Evolutionary conservation across 2,329 filamentous ascomycete species (phyloP).

Genomic region (Alternaria solani): DNA sequence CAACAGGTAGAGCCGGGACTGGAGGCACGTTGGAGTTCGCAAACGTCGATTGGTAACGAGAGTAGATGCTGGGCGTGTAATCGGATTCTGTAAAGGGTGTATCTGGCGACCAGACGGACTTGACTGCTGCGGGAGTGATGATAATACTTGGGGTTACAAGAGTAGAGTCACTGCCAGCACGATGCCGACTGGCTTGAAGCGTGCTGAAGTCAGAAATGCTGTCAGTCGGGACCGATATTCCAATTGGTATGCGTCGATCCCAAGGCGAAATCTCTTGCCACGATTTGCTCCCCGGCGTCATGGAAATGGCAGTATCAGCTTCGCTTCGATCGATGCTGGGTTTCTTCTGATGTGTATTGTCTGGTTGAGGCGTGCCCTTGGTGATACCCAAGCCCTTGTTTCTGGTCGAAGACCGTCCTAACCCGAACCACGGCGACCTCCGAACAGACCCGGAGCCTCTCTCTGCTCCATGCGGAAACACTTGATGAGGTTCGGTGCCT

Average conservation of each 20-base stretch:
- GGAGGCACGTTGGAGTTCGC: constrained; percentile 61
- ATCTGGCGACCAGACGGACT: constrained; percentile 66
- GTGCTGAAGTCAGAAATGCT: constrained; percentile 53
- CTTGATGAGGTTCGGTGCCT: constrained; percentile 57
- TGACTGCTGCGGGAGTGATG: constrained; percentile 61
- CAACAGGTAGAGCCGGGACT: constrained; percentile 45
- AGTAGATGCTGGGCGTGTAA: constrained; percentile 68
- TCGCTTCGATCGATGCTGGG: constrained; percentile 31
- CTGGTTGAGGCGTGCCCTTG: constrained; percentile 46
- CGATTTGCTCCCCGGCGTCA: constrained; percentile 40
- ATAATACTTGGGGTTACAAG: constrained; percentile 60
- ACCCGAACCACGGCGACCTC: constrained; percentile 44
- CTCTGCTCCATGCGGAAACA: constrained; percentile 48
- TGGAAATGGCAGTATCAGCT: constrained; percentile 39
- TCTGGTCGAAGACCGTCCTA: constrained; percentile 37
- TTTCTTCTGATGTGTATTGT: constrained; percentile 22
- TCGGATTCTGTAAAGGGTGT: constrained; percentile 67
- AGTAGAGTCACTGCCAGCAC: constrained; percentile 50
- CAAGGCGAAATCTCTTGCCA: constrained; percentile 69
- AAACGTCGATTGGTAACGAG: constrained; percentile 58
- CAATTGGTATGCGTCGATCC: constrained; percentile 76
- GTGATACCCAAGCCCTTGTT: constrained; percentile 48
- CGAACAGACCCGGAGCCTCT: constrained; percentile 30
- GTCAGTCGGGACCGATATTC: constrained; percentile 70
- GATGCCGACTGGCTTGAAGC: constrained; percentile 41